These are phyloP conservation scores for Mucor sp. DNA, from an alignment of 371 early-diverging fungal species.

Conservation along the genomic window DNA sequence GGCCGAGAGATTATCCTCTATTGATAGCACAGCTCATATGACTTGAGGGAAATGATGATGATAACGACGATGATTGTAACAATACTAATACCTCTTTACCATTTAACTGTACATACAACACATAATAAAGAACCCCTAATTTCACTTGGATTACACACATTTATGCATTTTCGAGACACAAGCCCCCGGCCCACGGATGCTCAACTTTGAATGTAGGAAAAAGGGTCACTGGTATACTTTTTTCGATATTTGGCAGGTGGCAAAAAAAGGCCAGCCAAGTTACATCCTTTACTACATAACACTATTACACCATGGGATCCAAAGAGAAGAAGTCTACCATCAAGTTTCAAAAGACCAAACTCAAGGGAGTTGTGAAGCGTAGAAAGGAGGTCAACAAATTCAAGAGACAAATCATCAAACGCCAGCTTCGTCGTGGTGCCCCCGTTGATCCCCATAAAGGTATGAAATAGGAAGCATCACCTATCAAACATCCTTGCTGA, in stretches of 20 bases:
- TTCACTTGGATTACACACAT: neutral
- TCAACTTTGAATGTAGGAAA: neutral
- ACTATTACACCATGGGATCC: neutral
- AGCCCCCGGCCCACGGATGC: neutral
- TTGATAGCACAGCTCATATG: constrained; percentile 24
- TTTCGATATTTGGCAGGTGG: neutral
- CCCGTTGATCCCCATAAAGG: constrained; percentile 17
- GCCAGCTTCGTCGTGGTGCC: constrained; percentile 37
- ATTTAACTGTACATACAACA: constrained; percentile 2
- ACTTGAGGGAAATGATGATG: neutral
- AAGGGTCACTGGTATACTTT: neutral
- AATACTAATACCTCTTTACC: neutral
- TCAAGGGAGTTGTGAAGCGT: constrained; percentile 72
- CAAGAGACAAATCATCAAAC: constrained; percentile 60
- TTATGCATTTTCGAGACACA: neutral
- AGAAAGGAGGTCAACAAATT: constrained; percentile 71
- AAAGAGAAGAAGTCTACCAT: constrained; percentile 85
- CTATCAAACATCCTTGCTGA: neutral
- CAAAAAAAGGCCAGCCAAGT: neutral
- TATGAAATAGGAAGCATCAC: neutral
- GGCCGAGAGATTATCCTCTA: constrained; percentile 14
- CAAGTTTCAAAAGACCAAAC: constrained; percentile 84
- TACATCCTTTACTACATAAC: neutral
- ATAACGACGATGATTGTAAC: neutral
- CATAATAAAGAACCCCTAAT: neutral